Percentiles rank a stretch among this genome's conserved stretches.
These are phyloP conservation scores for Parmelia sp. DNA, from an alignment of 495 filamentous ascomycete species.

Conservation along the genomic window DNA sequence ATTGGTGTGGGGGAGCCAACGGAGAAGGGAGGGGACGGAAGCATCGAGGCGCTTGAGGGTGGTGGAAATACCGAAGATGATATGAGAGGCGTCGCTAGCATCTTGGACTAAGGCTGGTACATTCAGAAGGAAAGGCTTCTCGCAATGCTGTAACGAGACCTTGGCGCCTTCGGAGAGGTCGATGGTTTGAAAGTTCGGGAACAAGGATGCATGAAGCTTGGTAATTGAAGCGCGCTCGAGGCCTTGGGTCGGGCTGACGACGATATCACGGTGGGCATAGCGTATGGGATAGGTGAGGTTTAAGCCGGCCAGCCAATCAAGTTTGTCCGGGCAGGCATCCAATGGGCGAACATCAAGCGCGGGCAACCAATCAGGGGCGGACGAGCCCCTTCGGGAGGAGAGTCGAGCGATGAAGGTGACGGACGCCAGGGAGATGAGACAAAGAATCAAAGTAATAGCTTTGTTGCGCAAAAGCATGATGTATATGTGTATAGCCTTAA, in stretches of 20 bases:
- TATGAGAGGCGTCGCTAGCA: constrained; percentile 44
- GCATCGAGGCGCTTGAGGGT: constrained; percentile 46
- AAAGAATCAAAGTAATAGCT: constrained; percentile 8
- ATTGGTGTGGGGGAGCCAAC: constrained; percentile 46
- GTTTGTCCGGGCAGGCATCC: constrained; percentile 20
- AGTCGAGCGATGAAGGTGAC: constrained; percentile 14
- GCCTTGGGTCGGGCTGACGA: constrained; percentile 16
- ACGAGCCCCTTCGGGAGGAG: neutral
- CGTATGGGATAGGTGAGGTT: constrained; percentile 24
- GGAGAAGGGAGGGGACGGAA: constrained; percentile 42
- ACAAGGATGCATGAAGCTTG: constrained; percentile 36
- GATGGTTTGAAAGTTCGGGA: constrained; percentile 42
- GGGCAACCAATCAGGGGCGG: constrained; percentile 14
- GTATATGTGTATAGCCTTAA: neutral
- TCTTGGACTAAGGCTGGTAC: constrained; percentile 41
- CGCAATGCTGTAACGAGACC: constrained; percentile 37
- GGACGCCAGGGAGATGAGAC: constrained; percentile 14
- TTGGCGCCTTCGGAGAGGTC: constrained; percentile 42
- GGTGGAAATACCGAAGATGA: constrained; percentile 48
- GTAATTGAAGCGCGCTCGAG: constrained; percentile 21
- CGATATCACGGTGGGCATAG: constrained; percentile 27
- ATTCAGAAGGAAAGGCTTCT: constrained; percentile 38
- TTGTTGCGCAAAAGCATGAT: constrained; percentile 15
- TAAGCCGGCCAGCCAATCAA: constrained; percentile 23
- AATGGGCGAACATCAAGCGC: constrained; percentile 2